Evolutionary conservation across 2,329 filamentous ascomycete species (phyloP), one percentile per base, ranked within the genome.

Genomic region (Claviceps pazoutovae): DNA sequence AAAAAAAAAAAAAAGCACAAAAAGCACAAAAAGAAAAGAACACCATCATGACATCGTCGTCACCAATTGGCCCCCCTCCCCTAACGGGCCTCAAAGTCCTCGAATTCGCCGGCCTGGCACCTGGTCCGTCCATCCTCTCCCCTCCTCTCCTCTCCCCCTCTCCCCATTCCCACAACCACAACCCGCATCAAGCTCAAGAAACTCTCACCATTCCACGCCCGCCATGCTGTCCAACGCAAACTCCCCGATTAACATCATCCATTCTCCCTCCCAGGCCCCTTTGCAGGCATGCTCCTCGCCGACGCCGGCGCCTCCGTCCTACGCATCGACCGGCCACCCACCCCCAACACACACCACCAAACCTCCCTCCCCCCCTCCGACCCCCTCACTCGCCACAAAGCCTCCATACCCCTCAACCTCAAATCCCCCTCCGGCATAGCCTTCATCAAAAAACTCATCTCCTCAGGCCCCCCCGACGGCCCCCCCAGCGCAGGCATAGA

Each of bases 301-400:
- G 90, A 96, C 69, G 88, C 88, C 57, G 91, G 91, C 61, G 91
- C 91, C 51, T 81, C 81, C 5, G 87, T 96, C 60, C 77, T 97
- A 16, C 88, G 91, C 61, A 75, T 97, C 67, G 91, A 97, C 72
- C 84, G 81, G 34, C 66, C 71, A 51, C 58, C 66, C 16, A 66
- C 71, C 51, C 58, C 66, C 16, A 51, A 61, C 17, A 23, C 17
- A 6, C 17, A 21, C 17, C 21, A 23, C 16, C 11, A 23, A 9
- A 21, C 39, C n/a, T 19, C 30, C 44, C 44, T 16, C 44, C 46
- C 17, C 26, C 17, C 58, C 69, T 30, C 66, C 73, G n/a, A 83
- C 72, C 75, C 82, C 58, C 79, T 97, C 30, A 84, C 86, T 5
- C 82, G 88, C 13, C 84, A 79, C 72, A 97, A 97, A 66, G 71